Conservation (phyloP, 2,329 filamentous ascomycete species). For the Ophioceras dolichostomum region DNA sequence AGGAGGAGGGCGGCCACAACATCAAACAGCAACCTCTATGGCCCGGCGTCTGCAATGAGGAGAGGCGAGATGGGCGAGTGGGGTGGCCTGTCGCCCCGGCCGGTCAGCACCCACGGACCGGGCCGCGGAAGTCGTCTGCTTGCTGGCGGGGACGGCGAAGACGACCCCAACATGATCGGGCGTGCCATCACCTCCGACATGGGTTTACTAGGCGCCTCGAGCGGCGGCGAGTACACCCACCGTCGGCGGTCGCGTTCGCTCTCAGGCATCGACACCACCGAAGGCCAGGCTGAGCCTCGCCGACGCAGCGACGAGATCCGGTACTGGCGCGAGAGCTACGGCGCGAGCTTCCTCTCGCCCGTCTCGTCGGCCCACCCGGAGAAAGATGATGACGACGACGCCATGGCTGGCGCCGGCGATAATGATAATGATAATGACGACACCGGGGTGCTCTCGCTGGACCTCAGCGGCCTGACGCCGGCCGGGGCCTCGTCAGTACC, state of each 20-base stretch:
- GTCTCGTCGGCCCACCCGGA: conserved; percentile 25
- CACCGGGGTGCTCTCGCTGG: conserved; percentile 12
- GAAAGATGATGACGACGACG: conserved; percentile 7
- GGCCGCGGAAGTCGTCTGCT: conserved; percentile 30
- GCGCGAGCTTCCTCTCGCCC: conserved; percentile 33
- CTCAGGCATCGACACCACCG: conserved; percentile 33
- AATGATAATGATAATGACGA: conserved; percentile 6
- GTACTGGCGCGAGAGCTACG: conserved; percentile 51
- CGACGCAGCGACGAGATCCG: conserved; percentile 52
- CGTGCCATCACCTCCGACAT: conserved; percentile 47
- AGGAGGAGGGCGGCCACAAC: conserved; percentile 27
- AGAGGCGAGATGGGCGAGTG: conserved; percentile 26
- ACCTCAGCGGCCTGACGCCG: conserved; percentile 1
- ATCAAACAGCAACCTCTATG: conserved; percentile 24
- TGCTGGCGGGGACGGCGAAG: conserved; percentile 13
- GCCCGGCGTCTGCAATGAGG: conserved; percentile 16
- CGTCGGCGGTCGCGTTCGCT: conserved; percentile 48
- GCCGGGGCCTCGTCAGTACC: conserved; percentile 1
- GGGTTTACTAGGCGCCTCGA: no score
- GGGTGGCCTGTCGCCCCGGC: conserved; percentile 45
- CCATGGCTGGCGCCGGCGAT: neutral
- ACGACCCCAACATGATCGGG: conserved; percentile 44
- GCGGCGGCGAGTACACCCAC: conserved; percentile 17
- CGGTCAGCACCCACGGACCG: conserved; percentile 49
- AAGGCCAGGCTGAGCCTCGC: conserved; percentile 19